Percentiles rank a stretch among this genome's conserved stretches.
Conservation (phyloP, 371 early-diverging fungal species). For the Blakeslea trispora region DNA sequence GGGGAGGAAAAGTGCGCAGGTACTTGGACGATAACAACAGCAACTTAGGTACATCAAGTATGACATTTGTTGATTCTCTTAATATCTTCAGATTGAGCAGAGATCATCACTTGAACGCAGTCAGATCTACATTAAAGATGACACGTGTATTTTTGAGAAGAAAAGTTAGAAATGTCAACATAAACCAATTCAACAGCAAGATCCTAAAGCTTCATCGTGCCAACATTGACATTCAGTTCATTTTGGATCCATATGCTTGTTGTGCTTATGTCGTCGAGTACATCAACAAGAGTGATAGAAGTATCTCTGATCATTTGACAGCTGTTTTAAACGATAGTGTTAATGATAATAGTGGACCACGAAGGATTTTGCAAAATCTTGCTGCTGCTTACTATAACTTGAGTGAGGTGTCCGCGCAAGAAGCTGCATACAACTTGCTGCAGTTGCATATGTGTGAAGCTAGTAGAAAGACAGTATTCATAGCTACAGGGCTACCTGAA, state of each 20-base stretch:
- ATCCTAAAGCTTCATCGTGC: background rate
- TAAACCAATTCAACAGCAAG: background rate
- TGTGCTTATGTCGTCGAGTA: constrained; percentile 1
- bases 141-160: background rate
- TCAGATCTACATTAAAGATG: background rate
- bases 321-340: background rate
- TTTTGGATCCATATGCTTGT: constrained; percentile 5
- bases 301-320: background rate
- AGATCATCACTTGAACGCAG: background rate
- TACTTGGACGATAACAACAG: background rate
- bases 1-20: background rate
- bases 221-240: constrained; percentile 4
- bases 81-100: background rate
- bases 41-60: no score
- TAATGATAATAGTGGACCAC: background rate
- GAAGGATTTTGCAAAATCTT: background rate
- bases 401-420: background rate
- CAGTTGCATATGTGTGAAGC: background rate
- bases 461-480: background rate
- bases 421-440: background rate
- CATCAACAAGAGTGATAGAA: background rate
- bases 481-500: background rate
- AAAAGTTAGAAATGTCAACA: background rate
- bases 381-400: background rate
- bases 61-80: background rate